Conservation (phyloP, 805 yeast species). For the Lipomyces japonicus region DNA sequence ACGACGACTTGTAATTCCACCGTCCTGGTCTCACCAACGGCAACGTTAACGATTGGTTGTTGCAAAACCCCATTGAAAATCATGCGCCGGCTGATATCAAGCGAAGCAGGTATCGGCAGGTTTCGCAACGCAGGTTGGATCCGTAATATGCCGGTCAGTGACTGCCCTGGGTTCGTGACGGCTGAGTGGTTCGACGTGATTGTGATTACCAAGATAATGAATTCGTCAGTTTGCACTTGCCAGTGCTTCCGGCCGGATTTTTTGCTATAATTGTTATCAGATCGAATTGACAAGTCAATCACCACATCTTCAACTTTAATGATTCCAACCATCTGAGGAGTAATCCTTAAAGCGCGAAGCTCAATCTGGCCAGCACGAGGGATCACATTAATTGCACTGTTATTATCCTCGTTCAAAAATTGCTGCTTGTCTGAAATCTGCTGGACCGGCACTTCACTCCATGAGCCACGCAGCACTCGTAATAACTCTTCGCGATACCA, state of each 20-base stretch:
- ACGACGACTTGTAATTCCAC: constrained; percentile 58
- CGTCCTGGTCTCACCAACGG: constrained; percentile 43
- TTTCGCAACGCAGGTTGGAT: constrained; percentile 23
- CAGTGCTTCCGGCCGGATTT: constrained; percentile 18
- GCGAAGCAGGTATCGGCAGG: constrained; percentile 10
- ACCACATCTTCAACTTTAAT: constrained; percentile 50
- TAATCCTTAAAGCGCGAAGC: constrained; percentile 60
- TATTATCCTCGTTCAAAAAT: neutral
- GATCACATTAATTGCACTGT: constrained; percentile 25
- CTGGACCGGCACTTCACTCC: constrained; percentile 43
- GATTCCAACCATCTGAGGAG: constrained; percentile 55
- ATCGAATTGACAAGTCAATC: constrained; percentile 30
- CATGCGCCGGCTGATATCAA: constrained; percentile 52
- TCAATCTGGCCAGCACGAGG: constrained; percentile 58
- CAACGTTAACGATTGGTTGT: constrained; percentile 43
- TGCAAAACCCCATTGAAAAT: constrained; percentile 73
- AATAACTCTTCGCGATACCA: constrained; percentile 77
- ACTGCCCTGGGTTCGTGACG: neutral
- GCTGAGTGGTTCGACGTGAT: constrained; percentile 2
- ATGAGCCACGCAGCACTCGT: constrained; percentile 55
- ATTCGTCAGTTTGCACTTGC: constrained; percentile 14
- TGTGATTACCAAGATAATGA: constrained; percentile 8
- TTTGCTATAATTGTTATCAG: neutral
- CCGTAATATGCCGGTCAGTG: constrained; percentile 15
- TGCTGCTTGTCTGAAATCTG: neutral